A percentile compares a stretch with the other conserved stretches of the same genome.
phyloP scores from a whole-genome alignment of 2,329 filamentous ascomycete genomes.

The Epichloe sibirici region DNA sequence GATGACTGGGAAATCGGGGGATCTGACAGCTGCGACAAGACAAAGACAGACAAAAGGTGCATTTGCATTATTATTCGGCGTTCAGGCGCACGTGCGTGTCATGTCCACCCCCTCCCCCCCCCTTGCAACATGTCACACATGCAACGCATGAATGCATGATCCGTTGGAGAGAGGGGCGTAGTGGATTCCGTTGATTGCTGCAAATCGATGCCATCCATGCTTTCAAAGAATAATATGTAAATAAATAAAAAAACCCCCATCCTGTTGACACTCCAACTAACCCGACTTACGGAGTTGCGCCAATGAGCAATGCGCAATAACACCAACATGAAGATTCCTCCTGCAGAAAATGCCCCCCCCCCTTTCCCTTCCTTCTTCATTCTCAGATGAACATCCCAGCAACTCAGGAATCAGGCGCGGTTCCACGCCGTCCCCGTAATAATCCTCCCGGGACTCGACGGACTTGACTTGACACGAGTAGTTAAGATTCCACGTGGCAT shows the following conservation, averaged over 20 bases:
- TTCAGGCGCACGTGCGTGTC: background rate
- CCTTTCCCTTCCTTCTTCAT: too few relatives aligned
- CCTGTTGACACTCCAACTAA: too few relatives aligned
- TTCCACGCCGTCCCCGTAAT: conserved; percentile 15
- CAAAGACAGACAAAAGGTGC: too few relatives aligned
- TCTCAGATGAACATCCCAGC: background rate
- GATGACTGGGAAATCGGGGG: background rate
- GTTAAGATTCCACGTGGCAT: background rate
- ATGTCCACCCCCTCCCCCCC: background rate
- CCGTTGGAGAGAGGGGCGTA: background rate
- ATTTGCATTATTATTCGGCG: too few relatives aligned
- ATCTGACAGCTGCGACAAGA: too few relatives aligned
- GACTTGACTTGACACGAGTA: too few relatives aligned
- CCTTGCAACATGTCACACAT: background rate
- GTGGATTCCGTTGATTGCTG: background rate
- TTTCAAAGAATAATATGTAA: background rate
- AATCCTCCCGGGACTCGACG: too few relatives aligned
- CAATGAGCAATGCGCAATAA: too few relatives aligned
- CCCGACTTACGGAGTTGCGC: too few relatives aligned
- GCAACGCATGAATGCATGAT: conserved; percentile 5
- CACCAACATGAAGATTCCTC: too few relatives aligned
- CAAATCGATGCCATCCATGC: background rate
- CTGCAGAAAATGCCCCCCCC: too few relatives aligned
- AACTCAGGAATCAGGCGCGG: conserved; percentile 14
- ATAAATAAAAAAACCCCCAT: background rate